These are phyloP conservation scores for Boletus edulis DNA, from an alignment of 768 basidiomycete genomes.

Conservation along the genomic window DNA sequence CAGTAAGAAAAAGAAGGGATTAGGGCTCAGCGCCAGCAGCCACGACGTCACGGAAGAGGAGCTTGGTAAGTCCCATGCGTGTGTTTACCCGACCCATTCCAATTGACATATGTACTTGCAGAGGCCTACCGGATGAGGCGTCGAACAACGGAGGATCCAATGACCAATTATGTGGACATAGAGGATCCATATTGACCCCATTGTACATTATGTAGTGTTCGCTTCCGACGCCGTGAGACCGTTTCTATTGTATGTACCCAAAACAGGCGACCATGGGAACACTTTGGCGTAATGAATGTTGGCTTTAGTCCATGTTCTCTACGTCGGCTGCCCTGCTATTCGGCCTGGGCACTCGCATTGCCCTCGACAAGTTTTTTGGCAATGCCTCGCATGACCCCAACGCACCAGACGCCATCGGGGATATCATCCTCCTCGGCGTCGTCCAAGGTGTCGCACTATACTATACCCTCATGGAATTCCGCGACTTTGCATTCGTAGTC, in stretches of 20 bases:
- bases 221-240: not conserved
- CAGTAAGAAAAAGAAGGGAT: constrained; percentile 59
- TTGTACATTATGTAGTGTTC: not conserved
- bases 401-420: constrained; percentile 41
- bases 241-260: constrained; percentile 10
- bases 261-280: constrained; percentile 25
- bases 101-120: constrained; percentile 32
- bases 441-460: constrained; percentile 78
- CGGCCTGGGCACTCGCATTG: constrained; percentile 71
- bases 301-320: constrained; percentile 39
- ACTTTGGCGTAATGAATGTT: constrained; percentile 6
- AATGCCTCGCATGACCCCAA: constrained; percentile 34
- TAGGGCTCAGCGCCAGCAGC: constrained; percentile 39
- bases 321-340: constrained; percentile 69
- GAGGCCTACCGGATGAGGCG: constrained; percentile 89
- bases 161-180: constrained; percentile 85
- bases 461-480: constrained; percentile 55
- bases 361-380: constrained; percentile 56
- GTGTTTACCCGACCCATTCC: not conserved
- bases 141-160: constrained; percentile 78
- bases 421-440: constrained; percentile 65
- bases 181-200: constrained; percentile 30
- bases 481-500: constrained; percentile 52
- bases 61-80: constrained; percentile 51
- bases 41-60: constrained; percentile 91